Conservation (phyloP, 768 basidiomycete genomes). For the Dendrothele bispora region DNA sequence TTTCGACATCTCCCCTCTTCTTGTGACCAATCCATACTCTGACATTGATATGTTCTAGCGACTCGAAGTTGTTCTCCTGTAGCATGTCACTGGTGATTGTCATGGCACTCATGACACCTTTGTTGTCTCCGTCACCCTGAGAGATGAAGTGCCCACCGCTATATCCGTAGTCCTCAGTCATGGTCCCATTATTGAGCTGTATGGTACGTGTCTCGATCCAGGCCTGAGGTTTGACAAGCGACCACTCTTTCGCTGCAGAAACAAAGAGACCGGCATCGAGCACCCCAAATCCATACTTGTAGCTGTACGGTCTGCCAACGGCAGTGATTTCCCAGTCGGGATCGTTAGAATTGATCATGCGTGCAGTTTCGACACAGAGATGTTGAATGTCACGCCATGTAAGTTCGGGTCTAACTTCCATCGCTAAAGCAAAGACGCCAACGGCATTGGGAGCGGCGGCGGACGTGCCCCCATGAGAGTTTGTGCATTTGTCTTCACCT, state of each 20-base stretch:
- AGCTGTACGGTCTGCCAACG: conserved; percentile 61
- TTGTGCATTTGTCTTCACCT: conserved; percentile 79
- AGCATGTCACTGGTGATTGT: conserved; percentile 68
- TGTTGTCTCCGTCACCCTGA: conserved; percentile 24
- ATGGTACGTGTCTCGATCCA: conserved; percentile 81
- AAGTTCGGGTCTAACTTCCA: conserved; percentile 89
- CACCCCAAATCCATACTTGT: conserved; percentile 95
- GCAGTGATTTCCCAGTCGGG: conserved; percentile 92
- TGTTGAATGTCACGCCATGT: conserved; percentile 97
- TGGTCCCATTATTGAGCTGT: conserved; percentile 60
- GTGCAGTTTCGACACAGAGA: conserved; percentile 75
- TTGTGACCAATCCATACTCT: conserved; percentile 92
- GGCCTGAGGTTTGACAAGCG: conserved; percentile 89
- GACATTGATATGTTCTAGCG: conserved; percentile 89
- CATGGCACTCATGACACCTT: conserved; percentile 64
- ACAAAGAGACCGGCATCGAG: conserved; percentile 84
- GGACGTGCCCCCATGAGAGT: conserved; percentile 91
- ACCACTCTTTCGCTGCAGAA: conserved; percentile 78
- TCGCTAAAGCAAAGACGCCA: conserved; percentile 88
- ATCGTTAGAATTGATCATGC: conserved; percentile 81
- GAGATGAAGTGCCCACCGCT: conserved; percentile 68
- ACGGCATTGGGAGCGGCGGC: conserved; percentile 97
- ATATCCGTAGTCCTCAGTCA: conserved; percentile 52
- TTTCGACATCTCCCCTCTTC: conserved; percentile 88
- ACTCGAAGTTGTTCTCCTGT: conserved; percentile 75